phyloP scores from a whole-genome alignment of 1,139 yeast species.

The Kodamaea plutei region DNA sequence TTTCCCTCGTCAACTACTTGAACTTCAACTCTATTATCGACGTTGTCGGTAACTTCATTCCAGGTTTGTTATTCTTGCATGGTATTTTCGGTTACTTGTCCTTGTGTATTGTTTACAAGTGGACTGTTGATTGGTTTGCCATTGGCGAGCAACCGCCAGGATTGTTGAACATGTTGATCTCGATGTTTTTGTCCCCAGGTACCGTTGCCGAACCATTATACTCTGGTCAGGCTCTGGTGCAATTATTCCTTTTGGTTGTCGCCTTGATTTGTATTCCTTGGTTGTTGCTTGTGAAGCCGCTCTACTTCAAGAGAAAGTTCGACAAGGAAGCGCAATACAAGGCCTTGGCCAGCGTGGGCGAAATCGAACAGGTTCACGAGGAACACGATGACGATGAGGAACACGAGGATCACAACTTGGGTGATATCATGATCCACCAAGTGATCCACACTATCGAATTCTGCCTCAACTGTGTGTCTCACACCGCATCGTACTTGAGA shows the following conservation, averaged over 20 bases:
- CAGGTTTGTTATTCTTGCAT: slow-evolving; percentile 79
- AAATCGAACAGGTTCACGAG: slow-evolving; percentile 17
- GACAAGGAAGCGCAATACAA: slow-evolving; percentile 38
- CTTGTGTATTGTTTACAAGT: slow-evolving; percentile 68
- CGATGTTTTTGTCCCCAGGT: slow-evolving; percentile 80
- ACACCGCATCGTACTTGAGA: slow-evolving; percentile 74
- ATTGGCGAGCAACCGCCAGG: slow-evolving; percentile 72
- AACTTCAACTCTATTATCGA: slow-evolving; percentile 60
- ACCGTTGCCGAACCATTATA: slow-evolving; percentile 62
- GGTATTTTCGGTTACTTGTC: slow-evolving; percentile 78
- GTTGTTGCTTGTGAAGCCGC: slow-evolving; percentile 65
- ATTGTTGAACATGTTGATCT: slow-evolving; percentile 72
- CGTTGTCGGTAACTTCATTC: slow-evolving; percentile 71
- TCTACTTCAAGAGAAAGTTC: slow-evolving; percentile 38
- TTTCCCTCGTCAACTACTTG: slow-evolving; percentile 62
- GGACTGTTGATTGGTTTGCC: slow-evolving; percentile 77
- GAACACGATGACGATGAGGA: slow-evolving; percentile 47
- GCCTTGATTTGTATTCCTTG: slow-evolving; percentile 78
- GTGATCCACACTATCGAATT: slow-evolving; percentile 78
- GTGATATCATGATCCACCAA: slow-evolving; percentile 76
- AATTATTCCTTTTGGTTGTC: slow-evolving; percentile 51
- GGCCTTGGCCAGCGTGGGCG: slow-evolving; percentile 18
- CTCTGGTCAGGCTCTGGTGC: slow-evolving; percentile 59
- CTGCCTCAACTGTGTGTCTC: slow-evolving; percentile 74
- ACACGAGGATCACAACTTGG: slow-evolving; percentile 58